Base-by-base conservation (phyloP, 2,329 filamentous ascomycete genomes). In the Phyllosticta citrichinensis region DNA sequence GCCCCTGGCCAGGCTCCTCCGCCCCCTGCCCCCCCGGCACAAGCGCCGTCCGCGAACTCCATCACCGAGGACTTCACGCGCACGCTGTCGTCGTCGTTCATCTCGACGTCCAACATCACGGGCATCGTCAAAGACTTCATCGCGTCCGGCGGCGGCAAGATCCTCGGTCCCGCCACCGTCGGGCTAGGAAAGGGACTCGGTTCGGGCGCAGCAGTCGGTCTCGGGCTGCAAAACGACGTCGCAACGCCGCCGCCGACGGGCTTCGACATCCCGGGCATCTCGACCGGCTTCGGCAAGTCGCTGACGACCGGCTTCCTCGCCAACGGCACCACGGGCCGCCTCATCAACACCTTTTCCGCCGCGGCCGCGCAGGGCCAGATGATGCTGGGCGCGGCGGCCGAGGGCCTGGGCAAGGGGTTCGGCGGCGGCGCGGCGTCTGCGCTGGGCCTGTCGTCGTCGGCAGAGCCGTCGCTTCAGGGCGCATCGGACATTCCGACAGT, bases 211-310 rank as follows among this genome's bases (percentile, higher is more conserved):
- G 57, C 57, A 20, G 47, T 52, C 3, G 57, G 57, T 8, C 57
- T 58, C 5, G 57, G 57, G 25, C n/a, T 58, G 20, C 57, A 58
- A 12, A 54, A 58, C 30, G 57, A 58, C 27, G 57, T 54, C 6
- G 51, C 20, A 2, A 19, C 53, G 9, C 51, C 52, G 30, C 50
- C 27, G 11, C 52, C 53, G 9, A 30, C 53, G 12, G 24, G 57
- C 19, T 24, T 53, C 30, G 35, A 58, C 51, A 58, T 58, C 40
- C 27, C 30, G 1, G 52, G 51, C 4, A 52, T 58, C 30, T 33
- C 53, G 12, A 58, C 33, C 11, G 57, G 57, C 11, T 58, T 58
- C 57, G 53, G 57, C 8, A 50, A 30, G 24, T 58, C 57, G n/a
- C 33, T 58, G 1, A 58, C 57, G 1, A 58, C 57, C 6, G 53